Evolutionary conservation across 2,329 filamentous ascomycete species (phyloP).

Genomic region (Lachnellula cervina): DNA sequence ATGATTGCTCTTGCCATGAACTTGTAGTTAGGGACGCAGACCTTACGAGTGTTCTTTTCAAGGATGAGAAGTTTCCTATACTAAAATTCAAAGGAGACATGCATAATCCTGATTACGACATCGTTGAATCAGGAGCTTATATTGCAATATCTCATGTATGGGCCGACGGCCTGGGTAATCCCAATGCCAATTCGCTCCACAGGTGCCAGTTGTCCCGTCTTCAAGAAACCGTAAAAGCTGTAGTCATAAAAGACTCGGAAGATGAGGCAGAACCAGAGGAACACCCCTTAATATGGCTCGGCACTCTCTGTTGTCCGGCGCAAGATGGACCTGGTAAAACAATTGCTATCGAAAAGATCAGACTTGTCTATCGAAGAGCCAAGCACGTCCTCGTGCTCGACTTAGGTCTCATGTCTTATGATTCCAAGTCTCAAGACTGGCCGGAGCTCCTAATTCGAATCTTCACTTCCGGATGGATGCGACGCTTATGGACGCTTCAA

Average conservation of each 20-base stretch:
- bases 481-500: conserved; percentile 39
- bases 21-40: conserved; percentile 1
- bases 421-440: conserved; percentile 31
- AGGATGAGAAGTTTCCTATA: conserved; percentile 13
- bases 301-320: conserved; percentile 33
- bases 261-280: conserved; percentile 10
- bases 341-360: conserved; percentile 31
- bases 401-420: background rate
- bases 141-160: conserved; percentile 37
- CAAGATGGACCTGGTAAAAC: conserved; percentile 18
- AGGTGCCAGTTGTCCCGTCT: background rate
- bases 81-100: conserved; percentile 14
- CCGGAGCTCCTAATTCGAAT: conserved; percentile 29
- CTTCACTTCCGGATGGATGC: conserved; percentile 36
- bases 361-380: conserved; percentile 28
- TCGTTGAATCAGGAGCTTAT: conserved; percentile 28
- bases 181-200: background rate
- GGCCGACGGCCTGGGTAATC: conserved; percentile 30
- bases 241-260: background rate
- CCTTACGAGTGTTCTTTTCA: conserved; percentile 14
- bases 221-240: background rate
- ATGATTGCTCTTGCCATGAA: conserved; percentile 22
- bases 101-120: conserved; percentile 14
- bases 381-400: background rate
- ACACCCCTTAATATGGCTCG: conserved; percentile 29